phyloP scores from a whole-genome alignment of 2,329 filamentous ascomycete species.

The Tothia fuscella region DNA sequence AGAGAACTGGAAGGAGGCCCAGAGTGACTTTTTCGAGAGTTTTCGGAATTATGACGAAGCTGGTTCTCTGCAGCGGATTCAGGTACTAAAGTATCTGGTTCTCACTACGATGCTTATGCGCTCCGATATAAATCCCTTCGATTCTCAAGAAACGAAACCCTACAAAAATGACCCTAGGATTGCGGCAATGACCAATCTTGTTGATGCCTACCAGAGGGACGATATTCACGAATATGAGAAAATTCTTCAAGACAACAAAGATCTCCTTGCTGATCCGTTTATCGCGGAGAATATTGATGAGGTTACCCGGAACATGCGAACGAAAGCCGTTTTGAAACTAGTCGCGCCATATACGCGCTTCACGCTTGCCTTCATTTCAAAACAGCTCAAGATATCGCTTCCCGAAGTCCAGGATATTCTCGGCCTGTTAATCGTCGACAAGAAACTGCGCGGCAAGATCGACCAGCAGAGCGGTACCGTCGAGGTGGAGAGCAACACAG shows the following conservation, averaged over 20 bases:
- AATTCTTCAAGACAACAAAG: conserved; percentile 75
- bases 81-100: conserved; percentile 93
- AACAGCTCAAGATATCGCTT: conserved; percentile 73
- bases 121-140: conserved; percentile 96
- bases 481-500: conserved; percentile 61
- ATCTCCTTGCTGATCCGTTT: conserved; percentile 83
- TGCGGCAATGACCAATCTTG: conserved; percentile 90
- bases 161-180: conserved; percentile 95
- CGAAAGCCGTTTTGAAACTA: conserved; percentile 84
- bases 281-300: conserved; percentile 99
- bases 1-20: conserved; percentile 96
- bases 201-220: conserved; percentile 91
- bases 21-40: conserved; percentile 96
- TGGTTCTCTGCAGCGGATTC: conserved; percentile 87
- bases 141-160: conserved; percentile 96
- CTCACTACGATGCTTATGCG: conserved; percentile 98
- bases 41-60: conserved; percentile 99
- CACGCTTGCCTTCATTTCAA: conserved; percentile 75
- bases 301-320: conserved; percentile 95
- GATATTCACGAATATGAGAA: conserved; percentile 87
- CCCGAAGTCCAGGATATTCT: conserved; percentile 88
- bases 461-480: conserved; percentile 79
- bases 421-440: conserved; percentile 86
- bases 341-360: conserved; percentile 93
- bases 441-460: conserved; percentile 75